Conservation (phyloP, 768 basidiomycete genomes). For the Boletus rex-veris region DNA sequence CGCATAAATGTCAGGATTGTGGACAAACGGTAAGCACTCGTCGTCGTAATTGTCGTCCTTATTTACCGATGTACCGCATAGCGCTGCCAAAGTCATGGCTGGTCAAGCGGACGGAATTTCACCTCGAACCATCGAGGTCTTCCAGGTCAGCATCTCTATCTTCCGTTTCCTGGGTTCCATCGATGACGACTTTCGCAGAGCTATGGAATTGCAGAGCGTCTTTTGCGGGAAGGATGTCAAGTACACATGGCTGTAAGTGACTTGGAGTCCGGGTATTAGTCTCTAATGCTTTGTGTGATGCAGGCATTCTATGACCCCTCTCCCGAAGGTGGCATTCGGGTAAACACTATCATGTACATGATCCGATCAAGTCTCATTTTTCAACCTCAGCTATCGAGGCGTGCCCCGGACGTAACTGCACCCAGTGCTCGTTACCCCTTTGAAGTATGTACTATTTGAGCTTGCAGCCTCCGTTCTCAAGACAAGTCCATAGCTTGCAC, state of each 20-base stretch:
- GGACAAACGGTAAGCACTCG: conserved; percentile 35
- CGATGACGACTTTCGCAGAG: conserved; percentile 42
- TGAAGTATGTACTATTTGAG: conserved; percentile 41
- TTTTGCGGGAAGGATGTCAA: conserved; percentile 59
- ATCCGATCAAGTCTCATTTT: neutral
- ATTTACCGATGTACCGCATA: conserved; percentile 1
- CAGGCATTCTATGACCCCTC: conserved; percentile 77
- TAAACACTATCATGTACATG: conserved; percentile 14
- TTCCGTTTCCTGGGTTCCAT: neutral
- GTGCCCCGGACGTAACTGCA: conserved; percentile 57
- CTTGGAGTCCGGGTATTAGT: neutral
- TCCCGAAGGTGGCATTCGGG: conserved; percentile 58
- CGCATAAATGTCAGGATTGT: conserved; percentile 37
- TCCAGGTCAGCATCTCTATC: conserved; percentile 34
- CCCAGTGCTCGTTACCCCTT: conserved; percentile 66
- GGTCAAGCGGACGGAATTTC: conserved; percentile 31
- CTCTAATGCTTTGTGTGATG: neutral
- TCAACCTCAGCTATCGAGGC: conserved; percentile 50
- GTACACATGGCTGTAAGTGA: conserved; percentile 61
- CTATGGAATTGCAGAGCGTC: conserved; percentile 64
- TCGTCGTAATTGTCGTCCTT: neutral
- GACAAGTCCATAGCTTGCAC: conserved; percentile 17
- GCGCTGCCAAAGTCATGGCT: conserved; percentile 13
- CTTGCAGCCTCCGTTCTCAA: neutral
- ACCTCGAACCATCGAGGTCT: conserved; percentile 38